Percentiles rank a stretch among this genome's conserved stretches.
Evolutionary conservation across 2,329 filamentous ascomycete species (phyloP).

Genomic region (Didymella lethalis): DNA sequence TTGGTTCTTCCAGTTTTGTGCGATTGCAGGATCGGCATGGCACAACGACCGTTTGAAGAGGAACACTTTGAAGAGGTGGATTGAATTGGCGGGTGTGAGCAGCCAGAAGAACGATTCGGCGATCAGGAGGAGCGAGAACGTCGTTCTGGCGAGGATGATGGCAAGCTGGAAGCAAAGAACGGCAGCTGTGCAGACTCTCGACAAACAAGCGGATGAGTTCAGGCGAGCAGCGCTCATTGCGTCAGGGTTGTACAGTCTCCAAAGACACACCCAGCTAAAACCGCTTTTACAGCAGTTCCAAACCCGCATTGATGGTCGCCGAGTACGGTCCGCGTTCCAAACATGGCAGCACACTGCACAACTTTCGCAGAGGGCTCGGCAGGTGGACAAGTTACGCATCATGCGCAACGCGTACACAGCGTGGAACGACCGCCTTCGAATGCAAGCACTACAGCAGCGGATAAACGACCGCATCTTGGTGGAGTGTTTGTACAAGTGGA

Average conservation of each 20-base stretch:
- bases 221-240: slow-evolving; percentile 33
- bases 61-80: slow-evolving; percentile 40
- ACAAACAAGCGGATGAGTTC: slow-evolving; percentile 50
- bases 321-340: slow-evolving; percentile 57
- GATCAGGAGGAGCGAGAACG: slow-evolving; percentile 29
- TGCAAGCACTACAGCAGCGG: slow-evolving; percentile 59
- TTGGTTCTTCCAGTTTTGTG: slow-evolving; percentile 52
- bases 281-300: slow-evolving; percentile 56
- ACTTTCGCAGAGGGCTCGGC: slow-evolving; percentile 57
- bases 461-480: slow-evolving; percentile 65
- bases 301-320: slow-evolving; percentile 53
- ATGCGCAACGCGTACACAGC: slow-evolving; percentile 65
- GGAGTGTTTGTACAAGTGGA: slow-evolving; percentile 68
- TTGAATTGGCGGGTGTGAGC: slow-evolving; percentile 34
- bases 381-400: slow-evolving; percentile 61
- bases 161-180: slow-evolving; percentile 33
- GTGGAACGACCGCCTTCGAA: slow-evolving; percentile 69
- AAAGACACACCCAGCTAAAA: slow-evolving; percentile 53
- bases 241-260: slow-evolving; percentile 34
- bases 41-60: slow-evolving; percentile 39
- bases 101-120: slow-evolving; percentile 40
- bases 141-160: slow-evolving; percentile 40
- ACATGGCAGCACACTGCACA: slow-evolving; percentile 58
- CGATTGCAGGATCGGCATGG: slow-evolving; percentile 46
- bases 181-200: slow-evolving; percentile 34